Base-by-base conservation (phyloP, 2,329 filamentous ascomycete genomes). In the Akanthomyces muscarius region DNA sequence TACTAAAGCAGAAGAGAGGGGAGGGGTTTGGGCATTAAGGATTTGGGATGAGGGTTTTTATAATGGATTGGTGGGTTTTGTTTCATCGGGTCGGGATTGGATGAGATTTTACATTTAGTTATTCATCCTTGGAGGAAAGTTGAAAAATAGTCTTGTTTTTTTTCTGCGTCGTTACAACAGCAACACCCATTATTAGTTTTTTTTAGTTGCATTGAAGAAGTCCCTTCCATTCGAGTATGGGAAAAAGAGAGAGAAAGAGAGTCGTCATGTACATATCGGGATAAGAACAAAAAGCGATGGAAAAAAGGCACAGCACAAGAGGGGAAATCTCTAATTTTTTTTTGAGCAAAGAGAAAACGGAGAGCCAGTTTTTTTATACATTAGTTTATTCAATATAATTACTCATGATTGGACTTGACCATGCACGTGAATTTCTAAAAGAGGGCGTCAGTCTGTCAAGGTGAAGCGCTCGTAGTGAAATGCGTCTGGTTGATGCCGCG, bases 1-100 rank as follows among this genome's bases (percentile, higher is more conserved):
- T 84, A 84, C 67, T 84, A 72, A 69, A 61, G 33, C 8, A 11
- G 23, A 48, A 3, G 21, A n/a, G 10, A 4, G 50, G 28, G 48
- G 36, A 38, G 47, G 6, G n/a, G 38, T 14, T 21, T n/a, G 41
- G 33, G n/a, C 14, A 55, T 44, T 21, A 21, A 4, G 23, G 38
- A 36, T 18, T 28, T 25, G 42, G 30, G 21, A 33, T 38, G 5
- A 7, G 41, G 1, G 4, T 30, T 10, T 28, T 41, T 8, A 28
- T 51, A 33, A 60, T 60, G 45, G 44, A 33, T 38, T 28, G 6
- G 56, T 38, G 30, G 18, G 7, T 23, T 54, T 41, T n/a, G 13
- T 10, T 47, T 36, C 23, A 18, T 36, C 33, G 33, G 33, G 7
- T 36, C 8, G 33, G 33, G 33, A 30, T 57, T 21, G n/a, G 38